phyloP scores from a whole-genome alignment of 805 yeast species.

The Huiozyma naganishii region DNA sequence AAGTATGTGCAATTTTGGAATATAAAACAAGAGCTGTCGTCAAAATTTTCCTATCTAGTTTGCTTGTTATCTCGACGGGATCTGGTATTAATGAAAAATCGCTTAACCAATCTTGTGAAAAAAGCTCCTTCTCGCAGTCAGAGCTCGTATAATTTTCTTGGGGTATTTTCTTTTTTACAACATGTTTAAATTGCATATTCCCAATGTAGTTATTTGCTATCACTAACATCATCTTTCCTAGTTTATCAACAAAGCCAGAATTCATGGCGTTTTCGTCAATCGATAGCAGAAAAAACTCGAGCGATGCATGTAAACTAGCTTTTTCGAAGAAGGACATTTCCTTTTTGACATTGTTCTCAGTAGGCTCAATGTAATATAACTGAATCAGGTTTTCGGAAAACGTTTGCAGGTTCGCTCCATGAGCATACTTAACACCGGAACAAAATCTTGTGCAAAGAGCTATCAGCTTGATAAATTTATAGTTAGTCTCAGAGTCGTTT shows the following conservation, averaged over 20 bases:
- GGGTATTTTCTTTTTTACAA: conserved; percentile 3
- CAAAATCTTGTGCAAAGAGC: conserved; percentile 13
- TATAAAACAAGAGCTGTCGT: conserved; percentile 13
- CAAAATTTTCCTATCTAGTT: conserved; percentile 11
- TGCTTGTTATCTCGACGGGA: conserved; percentile 13
- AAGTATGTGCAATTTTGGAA: background rate
- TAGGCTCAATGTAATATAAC: no score
- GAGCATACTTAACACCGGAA: conserved; percentile 6
- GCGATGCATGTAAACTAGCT: background rate
- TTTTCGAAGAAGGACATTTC: background rate
- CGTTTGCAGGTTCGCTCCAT: conserved; percentile 2
- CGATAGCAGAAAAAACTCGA: background rate
- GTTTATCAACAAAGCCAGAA: conserved; percentile 1
- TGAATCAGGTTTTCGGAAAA: conserved; percentile 1
- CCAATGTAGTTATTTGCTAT: conserved; percentile 10
- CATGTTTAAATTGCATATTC: conserved; percentile 16
- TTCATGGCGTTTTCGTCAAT: background rate
- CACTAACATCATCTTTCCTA: conserved; percentile 8
- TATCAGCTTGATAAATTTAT: conserved; percentile 13
- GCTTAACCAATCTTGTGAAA: conserved; percentile 11
- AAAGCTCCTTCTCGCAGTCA: conserved; percentile 7
- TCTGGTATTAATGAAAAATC: conserved; percentile 12
- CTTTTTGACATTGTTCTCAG: no score
- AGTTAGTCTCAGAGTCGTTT: conserved; percentile 7
- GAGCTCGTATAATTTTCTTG: background rate